Percentiles rank a stretch among this genome's conserved stretches.
These are phyloP conservation scores for Microsporum audouinii DNA, from an alignment of 2,329 filamentous ascomycete species.

Conservation along the genomic window DNA sequence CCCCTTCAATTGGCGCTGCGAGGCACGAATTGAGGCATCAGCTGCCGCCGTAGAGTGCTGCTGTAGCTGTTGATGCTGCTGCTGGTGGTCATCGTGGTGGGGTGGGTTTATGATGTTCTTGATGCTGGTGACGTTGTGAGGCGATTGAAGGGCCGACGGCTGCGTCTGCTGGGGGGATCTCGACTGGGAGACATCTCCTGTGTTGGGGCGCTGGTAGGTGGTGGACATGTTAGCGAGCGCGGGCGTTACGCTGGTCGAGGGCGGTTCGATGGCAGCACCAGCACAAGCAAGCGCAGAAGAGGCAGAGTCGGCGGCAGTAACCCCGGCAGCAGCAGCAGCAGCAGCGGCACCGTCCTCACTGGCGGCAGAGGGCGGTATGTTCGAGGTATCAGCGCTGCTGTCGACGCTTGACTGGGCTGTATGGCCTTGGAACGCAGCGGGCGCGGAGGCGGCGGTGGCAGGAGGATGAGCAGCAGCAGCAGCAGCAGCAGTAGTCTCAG, in stretches of 20 bases:
- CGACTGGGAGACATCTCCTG: conserved; percentile 19
- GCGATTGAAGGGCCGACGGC: conserved; percentile 29
- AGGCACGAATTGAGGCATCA: conserved; percentile 19
- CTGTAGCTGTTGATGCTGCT: conserved; percentile 17
- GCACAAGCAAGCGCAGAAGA: conserved; percentile 15
- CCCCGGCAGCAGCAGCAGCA: background rate
- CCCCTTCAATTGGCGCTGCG: conserved; percentile 67
- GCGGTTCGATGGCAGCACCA: background rate
- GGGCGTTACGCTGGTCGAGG: background rate
- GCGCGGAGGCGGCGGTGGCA: conserved; percentile 8
- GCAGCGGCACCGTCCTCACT: conserved; percentile 9
- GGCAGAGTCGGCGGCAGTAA: conserved; percentile 9
- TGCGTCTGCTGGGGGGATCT: conserved; percentile 29
- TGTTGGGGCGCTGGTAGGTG: conserved; percentile 1
- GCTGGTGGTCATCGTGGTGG: conserved; percentile 31
- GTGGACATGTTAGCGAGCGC: background rate
- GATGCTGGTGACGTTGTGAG: conserved; percentile 60
- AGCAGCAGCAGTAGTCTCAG: conserved; percentile 47
- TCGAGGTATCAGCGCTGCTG: conserved; percentile 7
- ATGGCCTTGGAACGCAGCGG: background rate
- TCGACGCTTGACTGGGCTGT: conserved; percentile 12
- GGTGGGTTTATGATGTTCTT: conserved; percentile 67
- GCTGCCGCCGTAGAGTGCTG: conserved; percentile 10
- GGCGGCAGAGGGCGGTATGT: conserved; percentile 6
- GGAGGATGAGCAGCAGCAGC: conserved; percentile 28